A percentile compares a stretch with the other conserved stretches of the same genome.
Evolutionary conservation across 805 yeast species (phyloP).

Genomic region (Hanseniaspora mollemarum): DNA sequence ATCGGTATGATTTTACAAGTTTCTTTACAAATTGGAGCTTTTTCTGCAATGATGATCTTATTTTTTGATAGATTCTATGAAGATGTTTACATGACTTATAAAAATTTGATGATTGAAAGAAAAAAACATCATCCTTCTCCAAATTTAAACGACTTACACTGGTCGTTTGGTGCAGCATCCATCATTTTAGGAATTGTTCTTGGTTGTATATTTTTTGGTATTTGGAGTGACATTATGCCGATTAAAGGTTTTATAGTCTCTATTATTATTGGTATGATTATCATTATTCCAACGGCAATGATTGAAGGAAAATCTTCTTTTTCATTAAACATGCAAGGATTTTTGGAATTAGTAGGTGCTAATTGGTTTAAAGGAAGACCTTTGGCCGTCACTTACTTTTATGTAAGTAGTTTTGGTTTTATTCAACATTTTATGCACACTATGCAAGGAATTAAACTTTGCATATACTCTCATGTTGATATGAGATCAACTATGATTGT

Average conservation of each 20-base stretch:
- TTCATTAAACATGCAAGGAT: slow-evolving; percentile 46
- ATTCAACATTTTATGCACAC: slow-evolving; percentile 32
- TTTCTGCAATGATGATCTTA: slow-evolving; percentile 45
- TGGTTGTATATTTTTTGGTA: slow-evolving; percentile 33
- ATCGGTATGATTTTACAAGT: slow-evolving; percentile 50
- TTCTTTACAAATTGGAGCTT: slow-evolving; percentile 51
- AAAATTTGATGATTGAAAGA: slow-evolving; percentile 19
- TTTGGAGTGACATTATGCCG: slow-evolving; percentile 34
- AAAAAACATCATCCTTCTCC: slow-evolving; percentile 20
- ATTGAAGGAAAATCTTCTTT: slow-evolving; percentile 54
- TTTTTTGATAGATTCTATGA: slow-evolving; percentile 41
- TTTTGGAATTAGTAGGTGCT: slow-evolving; percentile 55
- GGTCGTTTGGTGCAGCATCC: slow-evolving; percentile 51
- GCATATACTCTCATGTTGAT: slow-evolving; percentile 53
- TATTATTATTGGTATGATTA: slow-evolving; percentile 41
- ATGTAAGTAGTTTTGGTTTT: slow-evolving; percentile 40
- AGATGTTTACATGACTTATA: slow-evolving; percentile 36
- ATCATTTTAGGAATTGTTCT: slow-evolving; percentile 38
- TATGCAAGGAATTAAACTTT: slow-evolving; percentile 51
- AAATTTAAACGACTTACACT: slow-evolving; percentile 43
- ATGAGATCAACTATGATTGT: slow-evolving; percentile 50
- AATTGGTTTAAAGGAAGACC: slow-evolving; percentile 54
- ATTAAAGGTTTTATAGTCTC: slow-evolving; percentile 40
- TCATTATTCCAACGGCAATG: slow-evolving; percentile 51
- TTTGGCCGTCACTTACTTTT: slow-evolving; percentile 50